Evolutionary conservation across 106 monocot genomes (phyloP).

Genomic region (Ottelia alismoides): DNA sequence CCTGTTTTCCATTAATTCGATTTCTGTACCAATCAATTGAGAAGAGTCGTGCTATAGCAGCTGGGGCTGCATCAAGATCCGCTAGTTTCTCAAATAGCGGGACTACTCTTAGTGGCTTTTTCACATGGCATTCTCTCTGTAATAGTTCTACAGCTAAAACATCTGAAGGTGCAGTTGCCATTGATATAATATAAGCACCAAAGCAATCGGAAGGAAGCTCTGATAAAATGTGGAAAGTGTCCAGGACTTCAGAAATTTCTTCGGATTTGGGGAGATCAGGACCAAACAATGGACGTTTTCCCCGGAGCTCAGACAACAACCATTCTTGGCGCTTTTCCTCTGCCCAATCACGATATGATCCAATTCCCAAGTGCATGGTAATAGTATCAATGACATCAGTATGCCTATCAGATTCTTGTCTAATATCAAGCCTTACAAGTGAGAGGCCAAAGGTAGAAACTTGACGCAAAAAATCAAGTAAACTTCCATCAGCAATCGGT

Average conservation of each 20-base stretch:
- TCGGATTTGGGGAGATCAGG: constrained; percentile 80
- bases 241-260: constrained; percentile 77
- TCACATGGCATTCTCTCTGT: constrained; percentile 73
- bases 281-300: constrained; percentile 84
- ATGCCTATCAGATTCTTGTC: constrained; percentile 98
- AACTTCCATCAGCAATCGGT: constrained; percentile 85
- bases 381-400: constrained; percentile 90
- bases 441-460: constrained; percentile 93
- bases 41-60: constrained; percentile 73
- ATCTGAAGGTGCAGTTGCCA: constrained; percentile 91
- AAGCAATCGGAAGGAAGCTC: constrained; percentile 85
- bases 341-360: constrained; percentile 93
- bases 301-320: constrained; percentile 72
- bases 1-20: constrained; percentile 84
- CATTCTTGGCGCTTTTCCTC: constrained; percentile 89
- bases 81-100: constrained; percentile 93
- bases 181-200: constrained; percentile 92
- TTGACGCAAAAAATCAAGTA: constrained; percentile 94
- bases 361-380: constrained; percentile 80
- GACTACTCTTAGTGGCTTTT: constrained; percentile 79
- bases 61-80: constrained; percentile 84
- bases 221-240: constrained; percentile 69
- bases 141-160: constrained; percentile 89
- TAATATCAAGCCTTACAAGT: constrained; percentile 90
- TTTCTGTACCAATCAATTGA: constrained; percentile 84